Conservation (phyloP, 176 grass and related monocot genomes). For the Poa annua region DNA sequence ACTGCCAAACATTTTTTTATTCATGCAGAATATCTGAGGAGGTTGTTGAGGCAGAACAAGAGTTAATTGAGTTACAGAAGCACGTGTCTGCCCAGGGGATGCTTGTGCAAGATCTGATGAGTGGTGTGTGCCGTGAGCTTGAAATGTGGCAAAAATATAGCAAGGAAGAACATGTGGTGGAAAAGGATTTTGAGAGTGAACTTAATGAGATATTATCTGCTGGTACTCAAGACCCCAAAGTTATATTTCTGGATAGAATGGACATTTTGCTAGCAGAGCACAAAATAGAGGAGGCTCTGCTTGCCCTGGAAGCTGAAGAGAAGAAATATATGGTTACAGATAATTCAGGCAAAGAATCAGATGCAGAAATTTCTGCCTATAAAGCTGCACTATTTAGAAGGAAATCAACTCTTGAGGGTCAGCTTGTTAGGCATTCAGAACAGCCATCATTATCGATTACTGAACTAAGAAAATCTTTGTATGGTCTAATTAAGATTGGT, state of each 20-base stretch:
- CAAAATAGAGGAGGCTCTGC: conserved; percentile 77
- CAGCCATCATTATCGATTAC: conserved; percentile 74
- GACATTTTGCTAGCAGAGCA: conserved; percentile 79
- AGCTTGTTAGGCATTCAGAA: conserved; percentile 70
- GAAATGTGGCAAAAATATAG: conserved; percentile 72
- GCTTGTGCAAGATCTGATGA: conserved; percentile 95
- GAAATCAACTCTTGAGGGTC: conserved; percentile 78
- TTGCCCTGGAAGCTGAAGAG: conserved; percentile 72
- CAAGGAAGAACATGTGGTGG: conserved; percentile 54
- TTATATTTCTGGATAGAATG: conserved; percentile 73
- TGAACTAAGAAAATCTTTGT: conserved; percentile 69
- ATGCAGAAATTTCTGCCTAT: conserved; percentile 58
- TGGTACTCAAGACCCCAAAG: conserved; percentile 58
- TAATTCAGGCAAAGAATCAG: conserved; percentile 58
- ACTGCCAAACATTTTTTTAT: conserved; percentile 10
- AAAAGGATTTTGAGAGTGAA: conserved; percentile 60
- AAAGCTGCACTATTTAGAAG: conserved; percentile 65
- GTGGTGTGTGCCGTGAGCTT: conserved; percentile 76
- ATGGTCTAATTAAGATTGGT: conserved; percentile 77
- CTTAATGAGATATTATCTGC: conserved; percentile 64
- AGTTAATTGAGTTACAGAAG: conserved; percentile 84
- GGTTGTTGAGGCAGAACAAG: conserved; percentile 89
- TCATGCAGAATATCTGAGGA: conserved; percentile 87
- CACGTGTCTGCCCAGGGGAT: conserved; percentile 91
- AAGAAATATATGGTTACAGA: conserved; percentile 52